Evolutionary conservation across 2,329 filamentous ascomycete species (phyloP).

Genomic region (Moelleriella libera): DNA sequence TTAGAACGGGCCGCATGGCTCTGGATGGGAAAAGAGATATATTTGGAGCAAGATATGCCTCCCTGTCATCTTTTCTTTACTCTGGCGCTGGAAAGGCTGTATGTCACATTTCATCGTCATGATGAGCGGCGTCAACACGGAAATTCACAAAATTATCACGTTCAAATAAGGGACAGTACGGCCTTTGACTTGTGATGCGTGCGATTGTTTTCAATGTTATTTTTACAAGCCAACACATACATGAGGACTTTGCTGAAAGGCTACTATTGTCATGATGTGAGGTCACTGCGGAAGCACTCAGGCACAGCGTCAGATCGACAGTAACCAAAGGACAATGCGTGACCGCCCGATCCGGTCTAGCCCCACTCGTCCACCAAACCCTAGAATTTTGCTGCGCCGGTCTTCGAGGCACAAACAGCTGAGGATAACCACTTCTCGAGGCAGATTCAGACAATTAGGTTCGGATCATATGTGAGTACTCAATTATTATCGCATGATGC

Average conservation of each 20-base stretch:
- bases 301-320: too few relatives aligned
- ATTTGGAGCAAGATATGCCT: too few relatives aligned
- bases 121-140: conserved; percentile 55
- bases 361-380: conserved; percentile 24
- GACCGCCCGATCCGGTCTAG: conserved; percentile 28
- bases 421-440: conserved; percentile 14
- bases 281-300: too few relatives aligned
- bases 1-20: conserved; percentile 23
- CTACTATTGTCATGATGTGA: too few relatives aligned
- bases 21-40: conserved; percentile 16
- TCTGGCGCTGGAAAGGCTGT: conserved; percentile 46
- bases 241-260: neutral
- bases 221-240: neutral
- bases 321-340: conserved; percentile 1
- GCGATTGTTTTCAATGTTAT: neutral
- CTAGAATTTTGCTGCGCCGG: conserved; percentile 26
- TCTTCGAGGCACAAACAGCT: conserved; percentile 25
- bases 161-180: neutral
- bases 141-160: conserved; percentile 31
- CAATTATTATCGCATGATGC: conserved; percentile 6
- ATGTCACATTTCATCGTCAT: conserved; percentile 45
- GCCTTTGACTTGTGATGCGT: neutral
- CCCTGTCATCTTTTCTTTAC: conserved; percentile 32
- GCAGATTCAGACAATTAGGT: conserved; percentile 17
- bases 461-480: conserved; percentile 21